Base-by-base conservation (phyloP, 352 stramenopile species). In the Halophytophthora polymorphica region DNA sequence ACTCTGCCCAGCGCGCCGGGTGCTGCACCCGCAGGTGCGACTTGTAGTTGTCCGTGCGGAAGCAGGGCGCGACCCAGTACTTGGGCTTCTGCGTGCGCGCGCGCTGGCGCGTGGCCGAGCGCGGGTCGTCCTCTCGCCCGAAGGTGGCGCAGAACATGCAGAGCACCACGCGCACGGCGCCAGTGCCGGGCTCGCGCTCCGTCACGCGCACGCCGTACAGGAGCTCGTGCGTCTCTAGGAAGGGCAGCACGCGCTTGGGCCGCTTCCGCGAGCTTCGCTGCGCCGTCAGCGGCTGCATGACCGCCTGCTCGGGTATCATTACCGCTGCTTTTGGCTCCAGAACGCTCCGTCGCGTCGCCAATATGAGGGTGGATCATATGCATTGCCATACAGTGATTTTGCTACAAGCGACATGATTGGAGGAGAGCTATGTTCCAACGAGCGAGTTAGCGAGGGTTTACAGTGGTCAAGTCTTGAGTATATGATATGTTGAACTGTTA, bases 121-220 rank as follows among this genome's bases (percentile, higher is more conserved):
- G 23, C 6, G 53, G 47, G 21, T 58, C 58, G 15, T 51, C 47
- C 42, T 66, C 58, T 2, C 58, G 53, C 3, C 58, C 58, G 53
- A 66, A 66, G 23, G 53, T 46, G 44, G 58, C 53, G 42, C 58
- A 66, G 47, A 66, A 66, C 58, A 66, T 56, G 34, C 58, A 66
- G 31, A 52, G 31, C 29, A 66, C 58, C 4, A 39, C 58, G 5
- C 12, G 40, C 15, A 40, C 53, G 1, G 39, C 36, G 11, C 34
- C 21, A 5, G 47, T 44, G 6, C 8, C 19, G 1, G 25, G 15
- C 14, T 43, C 31, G 23, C 53, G 58, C 31, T 66, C 53, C 13
- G 61, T 44, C 19, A 45, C 47, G 10, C 58, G 58, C 37, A 63
- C 58, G 22, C 58, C 58, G 25, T 66, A 66, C 29, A 58, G n/a